Evolutionary conservation across 768 basidiomycete species (phyloP), one percentile per base, ranked within the genome.

Genomic region (Lactarius indigo): DNA sequence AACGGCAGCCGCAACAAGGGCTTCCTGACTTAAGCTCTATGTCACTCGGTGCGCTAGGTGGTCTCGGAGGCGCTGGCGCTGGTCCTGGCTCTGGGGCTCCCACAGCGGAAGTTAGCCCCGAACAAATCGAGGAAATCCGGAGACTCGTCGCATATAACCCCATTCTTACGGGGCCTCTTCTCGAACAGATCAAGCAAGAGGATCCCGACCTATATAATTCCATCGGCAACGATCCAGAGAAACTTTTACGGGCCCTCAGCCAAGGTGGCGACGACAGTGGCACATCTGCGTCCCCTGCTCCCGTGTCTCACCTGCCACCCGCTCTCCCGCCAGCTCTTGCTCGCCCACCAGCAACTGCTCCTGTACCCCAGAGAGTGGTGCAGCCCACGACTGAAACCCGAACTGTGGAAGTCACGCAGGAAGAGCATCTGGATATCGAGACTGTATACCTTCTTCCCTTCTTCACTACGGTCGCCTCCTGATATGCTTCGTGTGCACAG

Each of bases 81-180:
- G 33, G n/a, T 4, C 4, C 50, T 20, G 54, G 33, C 15, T 20
- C 55, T 30, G 31, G 18, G 2, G 41, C 2, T 0, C 42, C 20
- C 4, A 12, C 54, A 18, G 35, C 44, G 10, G 59, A 61, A 39
- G 59, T 65, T 73, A 81, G 81, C 68, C 87, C 89, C 2, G 41
- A 23, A 1, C 85, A 90, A 74, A 82, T 96, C 35, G 82, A 82
- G 54, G 88, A 91, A 70, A 77, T 98, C 41, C 88, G 94, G 39
- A 79, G 91, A 65, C 76, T 92, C 69, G 83, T 96, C 57, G 79
- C 79, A 54, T 81, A 88, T 66, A 95, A 98, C 74, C 96, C 96
- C 0, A 85, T 80, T 6, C 72, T 90, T 54, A 76, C 92, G 26
- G 94, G 94, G 73, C 85, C 89, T 0, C 68, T 97, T 55, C 79